These are phyloP conservation scores for Penicillium hesseltinei DNA, from an alignment of 2,329 filamentous ascomycete genomes.

Conservation along the genomic window DNA sequence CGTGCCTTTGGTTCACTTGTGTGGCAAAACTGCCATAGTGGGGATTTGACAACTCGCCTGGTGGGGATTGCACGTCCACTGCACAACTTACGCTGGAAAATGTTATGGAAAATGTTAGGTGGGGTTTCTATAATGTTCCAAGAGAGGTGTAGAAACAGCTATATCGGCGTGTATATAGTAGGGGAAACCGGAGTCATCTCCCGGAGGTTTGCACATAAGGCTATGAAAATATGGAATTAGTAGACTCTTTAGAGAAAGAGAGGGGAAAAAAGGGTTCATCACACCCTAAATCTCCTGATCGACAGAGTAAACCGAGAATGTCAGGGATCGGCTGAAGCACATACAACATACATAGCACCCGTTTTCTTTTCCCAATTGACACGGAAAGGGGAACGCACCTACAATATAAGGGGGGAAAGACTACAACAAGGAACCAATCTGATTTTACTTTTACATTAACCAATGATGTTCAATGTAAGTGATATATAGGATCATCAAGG, in stretches of 20 bases:
- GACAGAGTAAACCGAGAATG: not conserved
- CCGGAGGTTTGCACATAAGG: not conserved
- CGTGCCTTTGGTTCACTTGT: not conserved
- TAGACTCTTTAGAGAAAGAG: not conserved
- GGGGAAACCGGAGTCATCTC: not conserved
- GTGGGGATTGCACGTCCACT: not conserved
- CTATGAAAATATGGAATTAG: not conserved
- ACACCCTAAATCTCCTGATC: not conserved
- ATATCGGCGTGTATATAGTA: too few relatives aligned
- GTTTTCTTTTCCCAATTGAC: not conserved
- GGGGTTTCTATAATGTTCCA: too few relatives aligned
- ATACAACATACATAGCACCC: not conserved
- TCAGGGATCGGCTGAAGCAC: not conserved
- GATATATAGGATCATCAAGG: not conserved
- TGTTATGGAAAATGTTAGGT: too few relatives aligned
- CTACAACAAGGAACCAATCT: not conserved
- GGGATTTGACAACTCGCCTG: not conserved
- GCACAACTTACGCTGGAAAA: too few relatives aligned
- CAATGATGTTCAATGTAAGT: not conserved
- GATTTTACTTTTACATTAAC: not conserved
- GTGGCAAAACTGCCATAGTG: not conserved
- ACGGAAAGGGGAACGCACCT: not conserved
- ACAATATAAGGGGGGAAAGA: too few relatives aligned
- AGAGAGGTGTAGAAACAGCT: not conserved
- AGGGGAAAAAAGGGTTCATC: too few relatives aligned